A percentile compares a stretch with the other conserved stretches of the same genome.
phyloP scores from a whole-genome alignment of 1,284 basidiomycete species.

The Ceratobasidium sp. region DNA sequence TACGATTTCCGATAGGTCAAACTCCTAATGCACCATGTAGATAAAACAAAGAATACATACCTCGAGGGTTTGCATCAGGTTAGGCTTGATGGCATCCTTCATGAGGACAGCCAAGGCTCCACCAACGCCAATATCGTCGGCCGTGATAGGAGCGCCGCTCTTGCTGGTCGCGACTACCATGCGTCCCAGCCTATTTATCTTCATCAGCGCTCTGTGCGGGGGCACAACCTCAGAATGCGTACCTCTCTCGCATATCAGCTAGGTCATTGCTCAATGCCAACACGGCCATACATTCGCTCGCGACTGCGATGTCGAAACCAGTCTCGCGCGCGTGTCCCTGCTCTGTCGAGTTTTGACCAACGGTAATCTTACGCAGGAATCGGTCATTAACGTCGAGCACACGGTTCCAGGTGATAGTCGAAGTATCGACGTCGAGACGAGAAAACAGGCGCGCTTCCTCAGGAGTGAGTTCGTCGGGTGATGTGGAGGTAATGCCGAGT shows the following conservation, averaged over 20 bases:
- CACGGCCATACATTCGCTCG: conserved; percentile 98
- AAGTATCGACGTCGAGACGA: conserved; percentile 91
- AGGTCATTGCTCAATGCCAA: conserved; percentile 91
- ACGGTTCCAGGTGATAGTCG: conserved; percentile 98
- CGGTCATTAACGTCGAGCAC: conserved; percentile 98
- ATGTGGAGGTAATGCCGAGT: conserved; percentile 94
- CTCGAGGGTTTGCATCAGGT: conserved; percentile 98
- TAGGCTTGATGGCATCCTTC: conserved; percentile 99
- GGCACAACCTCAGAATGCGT: not conserved
- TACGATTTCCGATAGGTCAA: conserved; percentile 53
- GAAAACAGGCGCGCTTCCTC: conserved; percentile 94
- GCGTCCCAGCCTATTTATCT: conserved; percentile 71
- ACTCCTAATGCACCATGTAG: not conserved
- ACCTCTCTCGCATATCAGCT: conserved; percentile 89
- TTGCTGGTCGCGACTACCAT: conserved; percentile 99
- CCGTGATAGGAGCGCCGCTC: conserved; percentile 91
- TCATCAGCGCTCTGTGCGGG: conserved; percentile 11
- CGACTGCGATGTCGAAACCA: conserved; percentile 97
- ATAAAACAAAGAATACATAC: conserved; percentile 55
- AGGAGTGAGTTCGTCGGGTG: conserved; percentile 92
- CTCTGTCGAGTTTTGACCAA: conserved; percentile 92
- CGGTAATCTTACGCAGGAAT: conserved; percentile 94
- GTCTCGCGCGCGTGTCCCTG: conserved; percentile 90
- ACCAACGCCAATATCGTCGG: conserved; percentile 96
- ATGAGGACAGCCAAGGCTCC: conserved; percentile 97